These are phyloP conservation scores for Solanum hybrid DNA, from an alignment of 305 asterid genomes.

Conservation along the genomic window DNA sequence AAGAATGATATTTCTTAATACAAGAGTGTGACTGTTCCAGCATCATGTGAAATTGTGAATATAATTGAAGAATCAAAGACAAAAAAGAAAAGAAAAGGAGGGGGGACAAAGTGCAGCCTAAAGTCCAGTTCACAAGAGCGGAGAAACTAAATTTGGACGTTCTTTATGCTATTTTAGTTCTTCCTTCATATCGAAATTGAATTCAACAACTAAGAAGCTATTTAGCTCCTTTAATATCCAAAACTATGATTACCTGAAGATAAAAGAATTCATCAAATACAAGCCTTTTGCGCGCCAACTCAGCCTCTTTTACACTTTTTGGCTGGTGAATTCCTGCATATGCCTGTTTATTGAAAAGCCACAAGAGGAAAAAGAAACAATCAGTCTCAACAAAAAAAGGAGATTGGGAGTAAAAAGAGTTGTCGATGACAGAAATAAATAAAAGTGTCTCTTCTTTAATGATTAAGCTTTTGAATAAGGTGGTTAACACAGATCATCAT, in stretches of 20 bases:
- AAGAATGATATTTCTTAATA: not conserved
- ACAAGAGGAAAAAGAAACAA: not conserved
- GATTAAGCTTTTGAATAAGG: not conserved
- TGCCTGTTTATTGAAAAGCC: slow-evolving; percentile 44
- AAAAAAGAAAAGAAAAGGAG: not conserved
- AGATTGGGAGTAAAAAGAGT: not conserved
- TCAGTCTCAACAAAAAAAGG: not conserved
- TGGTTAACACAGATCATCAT: not conserved
- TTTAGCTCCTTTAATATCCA: not conserved
- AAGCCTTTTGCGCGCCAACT: slow-evolving; percentile 88
- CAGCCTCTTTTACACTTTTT: slow-evolving; percentile 53
- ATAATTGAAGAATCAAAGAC: not conserved
- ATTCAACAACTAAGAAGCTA: not conserved
- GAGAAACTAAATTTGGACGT: not conserved
- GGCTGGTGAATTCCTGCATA: slow-evolving; percentile 92
- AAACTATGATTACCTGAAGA: slow-evolving; percentile 58
- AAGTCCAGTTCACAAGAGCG: not conserved
- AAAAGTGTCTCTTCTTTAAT: not conserved
- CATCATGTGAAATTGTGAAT: not conserved
- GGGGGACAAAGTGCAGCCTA: not conserved
- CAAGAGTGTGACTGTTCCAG: not conserved
- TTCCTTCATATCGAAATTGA: not conserved
- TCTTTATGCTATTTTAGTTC: not conserved
- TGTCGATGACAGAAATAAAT: not conserved
- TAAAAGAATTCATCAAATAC: slow-evolving; percentile 95